phyloP scores from a whole-genome alignment of 306 rosid genomes.

The Coriaria nepalensis region DNA sequence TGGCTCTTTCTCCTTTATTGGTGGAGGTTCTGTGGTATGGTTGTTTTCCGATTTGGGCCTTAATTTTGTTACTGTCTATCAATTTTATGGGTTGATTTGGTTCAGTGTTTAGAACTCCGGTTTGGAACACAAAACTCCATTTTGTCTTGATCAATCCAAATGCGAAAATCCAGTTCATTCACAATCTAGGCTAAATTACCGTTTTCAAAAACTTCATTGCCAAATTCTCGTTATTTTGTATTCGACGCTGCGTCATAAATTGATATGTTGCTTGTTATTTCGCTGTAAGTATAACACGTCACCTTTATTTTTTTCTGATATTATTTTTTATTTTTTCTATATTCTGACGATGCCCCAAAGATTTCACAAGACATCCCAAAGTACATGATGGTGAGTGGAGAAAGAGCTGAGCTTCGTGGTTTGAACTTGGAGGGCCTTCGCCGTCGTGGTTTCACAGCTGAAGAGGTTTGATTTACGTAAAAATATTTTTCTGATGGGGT shows the following conservation, averaged over 20 bases:
- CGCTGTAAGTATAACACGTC: too few relatives aligned
- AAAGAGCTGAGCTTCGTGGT: constrained; percentile 78
- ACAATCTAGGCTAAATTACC: too few relatives aligned
- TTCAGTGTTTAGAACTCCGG: too few relatives aligned
- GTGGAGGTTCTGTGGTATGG: constrained; percentile 91
- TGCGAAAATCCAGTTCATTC: too few relatives aligned
- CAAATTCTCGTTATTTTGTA: too few relatives aligned
- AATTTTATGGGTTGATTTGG: constrained; percentile 2
- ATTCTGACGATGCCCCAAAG: too few relatives aligned
- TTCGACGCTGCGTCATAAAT: too few relatives aligned
- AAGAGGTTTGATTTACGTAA: constrained; percentile 44
- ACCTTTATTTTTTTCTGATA: constrained; percentile 2
- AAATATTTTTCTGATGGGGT: constrained; percentile 6
- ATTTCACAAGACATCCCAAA: constrained; percentile 80
- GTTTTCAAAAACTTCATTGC: too few relatives aligned
- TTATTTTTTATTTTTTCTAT: constrained; percentile 16
- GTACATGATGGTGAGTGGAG: constrained; percentile 80
- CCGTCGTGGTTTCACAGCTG: constrained; percentile 48
- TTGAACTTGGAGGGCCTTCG: constrained; percentile 77
- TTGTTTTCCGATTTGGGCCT: constrained; percentile 11
- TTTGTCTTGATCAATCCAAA: too few relatives aligned
- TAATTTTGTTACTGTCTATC: not conserved
- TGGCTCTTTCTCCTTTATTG: constrained; percentile 75
- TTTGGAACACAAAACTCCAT: too few relatives aligned
- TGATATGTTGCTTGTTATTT: too few relatives aligned